phyloP scores from a whole-genome alignment of 2,329 filamentous ascomycete genomes.

The Fusarium sp. region DNA sequence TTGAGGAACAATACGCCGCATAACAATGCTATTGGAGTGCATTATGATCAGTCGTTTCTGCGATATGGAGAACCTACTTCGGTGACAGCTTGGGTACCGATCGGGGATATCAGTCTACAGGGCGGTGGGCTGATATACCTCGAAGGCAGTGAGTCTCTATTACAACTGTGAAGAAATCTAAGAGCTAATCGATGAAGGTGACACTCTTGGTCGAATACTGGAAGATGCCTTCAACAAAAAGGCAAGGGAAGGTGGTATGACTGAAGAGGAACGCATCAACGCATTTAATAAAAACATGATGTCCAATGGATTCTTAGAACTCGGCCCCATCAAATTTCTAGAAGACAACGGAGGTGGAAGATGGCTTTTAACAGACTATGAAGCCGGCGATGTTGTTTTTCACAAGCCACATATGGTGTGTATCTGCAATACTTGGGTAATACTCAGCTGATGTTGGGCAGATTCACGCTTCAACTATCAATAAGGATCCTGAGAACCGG shows the following conservation, averaged over 20 bases:
- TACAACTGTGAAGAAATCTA: no score
- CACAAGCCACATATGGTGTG: constrained; percentile 47
- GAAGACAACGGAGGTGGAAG: constrained; percentile 40
- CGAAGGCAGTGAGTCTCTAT: constrained; percentile 17
- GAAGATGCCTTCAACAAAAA: constrained; percentile 37
- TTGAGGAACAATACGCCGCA: constrained; percentile 68
- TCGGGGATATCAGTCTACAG: constrained; percentile 56
- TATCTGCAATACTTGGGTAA: accelerated
- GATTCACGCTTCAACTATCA: constrained; percentile 32
- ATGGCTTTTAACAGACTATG: constrained; percentile 54
- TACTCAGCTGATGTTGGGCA: neutral
- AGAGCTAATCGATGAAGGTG: neutral
- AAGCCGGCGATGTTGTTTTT: constrained; percentile 56
- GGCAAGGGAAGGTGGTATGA: constrained; percentile 56
- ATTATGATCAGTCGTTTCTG: constrained; percentile 71
- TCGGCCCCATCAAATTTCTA: constrained; percentile 57
- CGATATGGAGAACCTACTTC: constrained; percentile 65
- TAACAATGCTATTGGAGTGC: constrained; percentile 68
- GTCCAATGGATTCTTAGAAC: constrained; percentile 63
- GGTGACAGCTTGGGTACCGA: constrained; percentile 68
- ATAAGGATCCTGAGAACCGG: constrained; percentile 18
- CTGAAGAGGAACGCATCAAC: constrained; percentile 61
- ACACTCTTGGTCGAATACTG: constrained; percentile 8
- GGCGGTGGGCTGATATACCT: constrained; percentile 29
- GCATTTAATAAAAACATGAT: constrained; percentile 72